A percentile compares a stretch with the other conserved stretches of the same genome.
Conservation (phyloP, 169 alveolate genomes). For the Cryptosporidium felis region DNA sequence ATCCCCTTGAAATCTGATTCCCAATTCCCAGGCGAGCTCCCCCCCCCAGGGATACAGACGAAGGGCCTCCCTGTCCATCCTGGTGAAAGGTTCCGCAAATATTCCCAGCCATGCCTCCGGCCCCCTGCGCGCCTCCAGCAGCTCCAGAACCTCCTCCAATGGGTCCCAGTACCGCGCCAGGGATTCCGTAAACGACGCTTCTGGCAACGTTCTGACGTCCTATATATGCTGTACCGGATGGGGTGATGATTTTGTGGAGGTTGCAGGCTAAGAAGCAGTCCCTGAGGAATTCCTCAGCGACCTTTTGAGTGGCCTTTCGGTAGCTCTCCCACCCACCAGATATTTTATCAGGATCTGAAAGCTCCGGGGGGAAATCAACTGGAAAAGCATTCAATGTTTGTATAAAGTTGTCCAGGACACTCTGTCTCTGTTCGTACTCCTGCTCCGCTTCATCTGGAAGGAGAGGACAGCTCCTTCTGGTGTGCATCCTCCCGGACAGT, state of each 20-base stretch:
- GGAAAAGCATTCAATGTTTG: constrained; percentile 29
- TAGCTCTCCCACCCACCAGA: constrained; percentile 70
- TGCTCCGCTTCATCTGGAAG: constrained; percentile 64
- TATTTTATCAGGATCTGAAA: constrained; percentile 14
- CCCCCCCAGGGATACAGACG: background rate
- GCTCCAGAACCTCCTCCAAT: background rate
- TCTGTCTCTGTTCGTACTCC: constrained; percentile 52
- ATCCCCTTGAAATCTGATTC: background rate
- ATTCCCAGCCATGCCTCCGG: background rate
- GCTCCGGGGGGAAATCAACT: constrained; percentile 42
- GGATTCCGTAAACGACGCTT: constrained; percentile 11
- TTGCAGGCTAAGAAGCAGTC: constrained; percentile 56
- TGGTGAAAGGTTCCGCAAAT: background rate
- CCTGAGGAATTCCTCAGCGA: constrained; percentile 45
- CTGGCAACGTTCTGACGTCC: constrained; percentile 71
- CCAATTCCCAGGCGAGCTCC: background rate
- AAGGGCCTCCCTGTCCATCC: background rate
- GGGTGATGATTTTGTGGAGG: constrained; percentile 50
- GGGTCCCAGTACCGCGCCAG: background rate
- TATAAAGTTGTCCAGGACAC: constrained; percentile 41
- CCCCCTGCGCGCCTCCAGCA: background rate
- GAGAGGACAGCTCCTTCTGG: constrained; percentile 70
- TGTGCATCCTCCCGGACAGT: constrained; percentile 64
- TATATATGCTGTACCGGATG: constrained; percentile 67
- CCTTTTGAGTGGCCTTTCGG: constrained; percentile 45